phyloP scores from a whole-genome alignment of 306 rosid genomes.

The Fagus crenata region DNA sequence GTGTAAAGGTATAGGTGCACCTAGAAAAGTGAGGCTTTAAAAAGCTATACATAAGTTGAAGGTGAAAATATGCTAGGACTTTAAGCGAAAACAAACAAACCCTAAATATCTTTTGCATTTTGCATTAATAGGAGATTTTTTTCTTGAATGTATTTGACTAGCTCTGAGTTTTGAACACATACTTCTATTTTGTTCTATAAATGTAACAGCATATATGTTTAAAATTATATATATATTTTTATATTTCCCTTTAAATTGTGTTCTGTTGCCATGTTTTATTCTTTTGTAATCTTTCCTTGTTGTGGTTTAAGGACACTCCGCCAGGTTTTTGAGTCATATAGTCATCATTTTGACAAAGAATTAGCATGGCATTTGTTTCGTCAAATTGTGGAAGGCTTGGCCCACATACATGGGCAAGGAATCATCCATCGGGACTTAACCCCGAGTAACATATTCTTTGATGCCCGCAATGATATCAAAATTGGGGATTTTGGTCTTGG shows the following conservation, averaged over 20 bases:
- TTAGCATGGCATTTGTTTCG: slow-evolving; percentile 84
- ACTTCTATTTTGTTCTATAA: not conserved
- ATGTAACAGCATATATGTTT: not conserved
- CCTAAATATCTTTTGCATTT: not conserved
- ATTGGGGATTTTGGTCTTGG: slow-evolving; percentile 99
- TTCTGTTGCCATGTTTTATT: slow-evolving; percentile 27
- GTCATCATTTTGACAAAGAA: slow-evolving; percentile 75
- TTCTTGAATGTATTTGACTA: not conserved
- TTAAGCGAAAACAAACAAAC: too few relatives aligned
- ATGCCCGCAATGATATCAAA: slow-evolving; percentile 93
- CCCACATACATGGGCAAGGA: slow-evolving; percentile 96
- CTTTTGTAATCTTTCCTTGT: slow-evolving; percentile 1
- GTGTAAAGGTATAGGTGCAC: too few relatives aligned
- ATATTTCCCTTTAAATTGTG: not conserved
- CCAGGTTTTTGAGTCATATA: slow-evolving; percentile 72
- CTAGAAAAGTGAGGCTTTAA: too few relatives aligned
- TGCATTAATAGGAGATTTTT: not conserved
- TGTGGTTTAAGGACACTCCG: slow-evolving; percentile 72
- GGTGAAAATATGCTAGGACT: too few relatives aligned
- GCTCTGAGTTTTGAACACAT: not conserved
- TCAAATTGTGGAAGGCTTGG: slow-evolving; percentile 98
- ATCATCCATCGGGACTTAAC: slow-evolving; percentile 97
- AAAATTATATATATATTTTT: not conserved
- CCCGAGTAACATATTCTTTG: slow-evolving; percentile 91
- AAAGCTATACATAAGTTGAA: too few relatives aligned